Evolutionary conservation across 352 stramenopile genomes (phyloP), one percentile per base, ranked within the genome.

Genomic region (Globisporangium paroecandrum): DNA sequence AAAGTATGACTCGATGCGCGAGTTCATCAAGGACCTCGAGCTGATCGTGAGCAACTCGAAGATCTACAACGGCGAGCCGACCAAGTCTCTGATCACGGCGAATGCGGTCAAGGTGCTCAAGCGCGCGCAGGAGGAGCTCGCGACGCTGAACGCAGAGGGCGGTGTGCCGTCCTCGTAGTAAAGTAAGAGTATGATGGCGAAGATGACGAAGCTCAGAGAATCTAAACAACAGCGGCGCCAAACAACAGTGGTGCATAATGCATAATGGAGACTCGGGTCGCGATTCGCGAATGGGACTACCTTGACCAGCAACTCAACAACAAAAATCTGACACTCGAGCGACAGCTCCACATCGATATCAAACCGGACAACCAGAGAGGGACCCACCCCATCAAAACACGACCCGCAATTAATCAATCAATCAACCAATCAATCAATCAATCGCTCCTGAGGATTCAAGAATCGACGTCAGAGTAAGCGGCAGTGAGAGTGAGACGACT

Each of bases 41-140:
- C 74, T 94, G n/a, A 91, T 95, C 38, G 82, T 92, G 34, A 90
- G 82, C 72, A 95, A 95, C 75, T 95, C 87, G 60, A 85, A 87
- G 58, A 74, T 85, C 22, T 95, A 93, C 69, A 95, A 94, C 65
- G 86, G 85, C 41, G 85, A 94, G 38, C 77, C 82, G 13, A 70
- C 77, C 13, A 79, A 78, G 55, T 91, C 82, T 0, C 49, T 82
- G 55, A 95, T 95, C 76, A 95, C 87, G 1, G 75, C 78, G 12
- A 94, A 94, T 58, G 87, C 87, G 3, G 75, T 89, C 61, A 92
- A 87, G 64, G 60, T 95, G 47, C 79, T 93, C 22, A 89, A 90
- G 61, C 76, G 77, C 34, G 87, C 82, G 1, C 87, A 94, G 66
- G 86, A 94, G 55, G 86, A 93, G 56, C 77, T 95, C 46, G 73